These are phyloP conservation scores for Diaporthe amygdali DNA, from an alignment of 2,329 filamentous ascomycete genomes.

Conservation along the genomic window DNA sequence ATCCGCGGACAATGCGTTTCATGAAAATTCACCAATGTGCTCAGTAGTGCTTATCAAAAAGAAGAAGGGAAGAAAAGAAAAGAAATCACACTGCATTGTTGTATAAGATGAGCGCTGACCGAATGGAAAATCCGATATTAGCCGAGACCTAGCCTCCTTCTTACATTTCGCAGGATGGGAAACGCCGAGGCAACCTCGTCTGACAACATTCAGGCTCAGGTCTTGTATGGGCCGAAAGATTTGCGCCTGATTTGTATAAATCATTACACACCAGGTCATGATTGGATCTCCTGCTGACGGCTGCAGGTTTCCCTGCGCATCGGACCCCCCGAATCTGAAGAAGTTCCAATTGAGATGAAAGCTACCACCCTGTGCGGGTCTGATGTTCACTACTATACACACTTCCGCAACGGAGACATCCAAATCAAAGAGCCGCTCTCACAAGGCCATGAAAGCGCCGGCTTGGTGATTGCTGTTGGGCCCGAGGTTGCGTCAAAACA, in stretches of 20 bases:
- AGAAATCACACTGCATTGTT: too few relatives aligned
- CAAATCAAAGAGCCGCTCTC: slow-evolving; percentile 58
- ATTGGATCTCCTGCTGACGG: not conserved
- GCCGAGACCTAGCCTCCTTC: not conserved
- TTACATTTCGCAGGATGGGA: not conserved
- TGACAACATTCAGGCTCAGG: not conserved
- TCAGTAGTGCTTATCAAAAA: too few relatives aligned
- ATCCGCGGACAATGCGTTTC: not conserved
- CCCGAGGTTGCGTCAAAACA: not conserved
- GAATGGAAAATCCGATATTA: not conserved
- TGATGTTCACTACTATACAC: slow-evolving; percentile 70
- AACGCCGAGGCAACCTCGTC: not conserved
- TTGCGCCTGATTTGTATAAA: not conserved
- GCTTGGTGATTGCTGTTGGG: slow-evolving; percentile 2
- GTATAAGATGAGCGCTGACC: not conserved
- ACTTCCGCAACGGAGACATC: slow-evolving; percentile 70
- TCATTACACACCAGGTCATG: not conserved
- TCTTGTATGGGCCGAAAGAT: not conserved
- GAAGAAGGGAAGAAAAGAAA: too few relatives aligned
- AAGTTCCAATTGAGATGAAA: slow-evolving; percentile 65
- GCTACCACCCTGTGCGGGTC: slow-evolving; percentile 71
- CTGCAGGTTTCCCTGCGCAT: slow-evolving; percentile 39
- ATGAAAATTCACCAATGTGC: not conserved
- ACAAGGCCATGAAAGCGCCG: slow-evolving; percentile 68
- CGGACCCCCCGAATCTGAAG: slow-evolving; percentile 42